Base-by-base conservation (phyloP, 306 rosid species). In the Dryas alaskensis region DNA sequence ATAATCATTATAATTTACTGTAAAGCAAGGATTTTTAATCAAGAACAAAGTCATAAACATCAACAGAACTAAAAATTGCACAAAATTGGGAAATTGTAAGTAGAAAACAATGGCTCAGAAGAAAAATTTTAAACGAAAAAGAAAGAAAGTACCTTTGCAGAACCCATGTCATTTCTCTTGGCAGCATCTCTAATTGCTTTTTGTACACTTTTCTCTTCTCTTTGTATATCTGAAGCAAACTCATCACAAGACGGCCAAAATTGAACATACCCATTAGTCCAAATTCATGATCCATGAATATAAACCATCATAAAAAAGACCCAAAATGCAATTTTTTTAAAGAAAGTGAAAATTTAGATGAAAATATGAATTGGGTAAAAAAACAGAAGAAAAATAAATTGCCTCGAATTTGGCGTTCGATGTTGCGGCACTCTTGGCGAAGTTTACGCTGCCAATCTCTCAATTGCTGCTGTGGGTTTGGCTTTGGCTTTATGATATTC, bases 351-450 rank as follows among this genome's bases (percentile, higher is more conserved):
- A 45, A 10, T 22, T 71, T 19, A 12, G 6, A 16, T 3, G 45
- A 19, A 25, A 42, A n/a, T 11, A n/a, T 4, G 64, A 54, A 45
- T 11, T 53, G 43, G 65, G 45, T 43, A 7, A 16, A 22, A 9
- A 13, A 10, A 6, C 0, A 0, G 50, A 76, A 70, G 10, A 64
- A 31, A 19, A 67, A 13, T 37, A 76, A 53, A 73, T 77, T 68
- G 78, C 96, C 98, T 78, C 97, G 86, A 74, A 91, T 87, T 87
- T 94, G 98, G 73, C 98, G 97, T 65, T 91, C 98, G 78, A 94
- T 84, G 84, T 88, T 89, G 69, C 96, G 94, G 78, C 95, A 86
- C 89, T 89, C 98, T 62, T 94, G 97, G 50, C 92, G 98, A 59
- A 94, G 98, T 76, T 73, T 82, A 2, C 98, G 90, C 59, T 94